Evolutionary conservation across 495 filamentous ascomycete species (phyloP).

Genomic region (Penicillium psychrofluorescens): DNA sequence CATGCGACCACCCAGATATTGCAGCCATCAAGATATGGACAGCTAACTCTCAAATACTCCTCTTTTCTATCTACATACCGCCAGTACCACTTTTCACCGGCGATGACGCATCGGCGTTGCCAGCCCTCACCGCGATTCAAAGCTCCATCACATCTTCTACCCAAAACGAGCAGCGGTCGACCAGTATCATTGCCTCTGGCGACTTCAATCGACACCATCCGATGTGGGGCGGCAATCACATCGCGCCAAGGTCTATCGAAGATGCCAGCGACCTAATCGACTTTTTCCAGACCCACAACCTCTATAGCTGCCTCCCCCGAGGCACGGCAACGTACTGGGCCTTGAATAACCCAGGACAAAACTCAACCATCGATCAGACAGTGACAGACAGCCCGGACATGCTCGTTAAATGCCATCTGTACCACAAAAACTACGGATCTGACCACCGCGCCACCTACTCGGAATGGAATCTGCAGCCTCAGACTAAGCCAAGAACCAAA

Average conservation of each 20-base stretch:
- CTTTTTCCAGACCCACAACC: constrained; percentile 11
- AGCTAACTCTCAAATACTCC: constrained; percentile 12
- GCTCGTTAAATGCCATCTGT: constrained; percentile 12
- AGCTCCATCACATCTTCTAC: constrained; percentile 5
- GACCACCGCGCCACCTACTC: constrained; percentile 13
- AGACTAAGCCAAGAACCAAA: constrained; percentile 3
- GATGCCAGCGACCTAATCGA: constrained; percentile 12
- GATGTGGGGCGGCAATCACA: constrained; percentile 11
- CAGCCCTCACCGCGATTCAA: constrained; percentile 12
- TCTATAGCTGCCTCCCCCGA: constrained; percentile 7
- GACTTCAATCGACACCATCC: constrained; percentile 20
- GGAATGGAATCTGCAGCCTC: constrained; percentile 12
- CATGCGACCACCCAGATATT: constrained; percentile 18
- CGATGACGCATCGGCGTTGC: not conserved
- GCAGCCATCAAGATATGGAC: constrained; percentile 18
- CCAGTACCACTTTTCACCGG: constrained; percentile 1
- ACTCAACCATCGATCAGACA: constrained; percentile 12
- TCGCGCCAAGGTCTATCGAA: constrained; percentile 8
- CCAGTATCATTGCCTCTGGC: constrained; percentile 10
- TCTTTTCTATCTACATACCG: constrained; percentile 17
- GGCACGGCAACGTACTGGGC: constrained; percentile 12
- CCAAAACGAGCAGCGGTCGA: not conserved
- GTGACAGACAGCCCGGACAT: constrained; percentile 6
- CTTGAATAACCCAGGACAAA: constrained; percentile 11
- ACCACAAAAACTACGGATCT: constrained; percentile 14